Base-by-base conservation (phyloP, 768 basidiomycete genomes). In the Candolleomyces eurysporus region DNA sequence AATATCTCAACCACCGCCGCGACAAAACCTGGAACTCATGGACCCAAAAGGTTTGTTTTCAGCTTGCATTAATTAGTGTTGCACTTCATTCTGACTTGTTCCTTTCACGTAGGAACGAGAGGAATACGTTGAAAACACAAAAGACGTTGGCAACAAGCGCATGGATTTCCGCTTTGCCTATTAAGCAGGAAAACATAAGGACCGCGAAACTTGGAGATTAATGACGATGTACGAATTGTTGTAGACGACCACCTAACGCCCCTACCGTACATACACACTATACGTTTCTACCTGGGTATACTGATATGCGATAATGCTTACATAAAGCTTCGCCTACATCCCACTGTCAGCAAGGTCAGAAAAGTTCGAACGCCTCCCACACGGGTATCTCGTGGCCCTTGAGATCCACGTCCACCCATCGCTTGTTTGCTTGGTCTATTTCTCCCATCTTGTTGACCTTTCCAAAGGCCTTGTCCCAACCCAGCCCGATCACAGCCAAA, bases 391-490 rank as follows among this genome's bases (percentile, higher is more conserved):
- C 68, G n/a, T 55, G 64, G 0, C 85, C 88, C 53, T 79, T 79
- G 63, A 82, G 72, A 66, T 90, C 89, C n/a, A 89, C 76, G 51
- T 90, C 89, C 2, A 88, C 73, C 89, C 89, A 90, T 13, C 79
- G 75, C 66, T 79, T 80, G 22, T 66, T 65, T 19, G 73, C 68
- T 26, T 79, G 66, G 63, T 86, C 83, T 16, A 84, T 73, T 21
- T 72, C 61, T 14, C 85, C 86, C 72, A 73, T 73, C 2, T 71
- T 68, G 63, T 79, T 76, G 13, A 83, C 78, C 19, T 76, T 68
- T 0, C 86, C 87, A 65, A 90, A 89, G 0, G 88, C 84, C 26
- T 76, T 74, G 17, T 82, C 78, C 86, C 88, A 91, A 5, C 85
- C 87, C 32, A 89, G 69, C 9, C 82, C 86, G 36, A 88, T 73